phyloP scores from a whole-genome alignment of 768 basidiomycete genomes.

The Mycena vitilis region DNA sequence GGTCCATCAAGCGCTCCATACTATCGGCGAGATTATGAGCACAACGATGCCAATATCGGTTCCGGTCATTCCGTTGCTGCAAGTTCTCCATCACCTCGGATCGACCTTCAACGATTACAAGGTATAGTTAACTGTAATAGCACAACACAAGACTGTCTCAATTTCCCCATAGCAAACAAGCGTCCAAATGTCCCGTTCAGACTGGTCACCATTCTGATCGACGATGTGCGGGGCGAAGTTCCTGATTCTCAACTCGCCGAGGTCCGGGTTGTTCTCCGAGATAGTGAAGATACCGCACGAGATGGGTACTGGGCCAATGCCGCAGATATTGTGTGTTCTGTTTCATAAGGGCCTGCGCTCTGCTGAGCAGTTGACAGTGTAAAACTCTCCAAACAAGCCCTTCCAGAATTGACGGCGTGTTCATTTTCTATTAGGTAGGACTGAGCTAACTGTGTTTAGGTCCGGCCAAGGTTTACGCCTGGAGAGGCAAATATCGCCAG shows the following conservation, averaged over 20 bases:
- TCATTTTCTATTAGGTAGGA: constrained; percentile 6
- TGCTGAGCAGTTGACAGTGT: constrained; percentile 45
- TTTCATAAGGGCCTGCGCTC: background rate
- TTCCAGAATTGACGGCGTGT: constrained; percentile 75
- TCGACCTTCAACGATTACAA: constrained; percentile 5
- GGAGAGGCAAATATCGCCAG: constrained; percentile 77
- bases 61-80: constrained; percentile 26
- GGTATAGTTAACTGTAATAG: constrained; percentile 9
- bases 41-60: constrained; percentile 7
- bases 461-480: constrained; percentile 74
- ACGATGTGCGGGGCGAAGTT: constrained; percentile 66
- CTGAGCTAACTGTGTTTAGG: constrained; percentile 50
- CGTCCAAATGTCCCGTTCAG: constrained; percentile 46
- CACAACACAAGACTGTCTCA: constrained; percentile 15
- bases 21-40: constrained; percentile 51
- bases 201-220: constrained; percentile 76
- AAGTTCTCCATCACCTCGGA: constrained; percentile 7
- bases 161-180: constrained; percentile 27
- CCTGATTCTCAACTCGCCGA: constrained; percentile 73
- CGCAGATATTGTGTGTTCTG: constrained; percentile 61
- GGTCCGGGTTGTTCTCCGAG: constrained; percentile 68
- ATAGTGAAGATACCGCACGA: constrained; percentile 54
- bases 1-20: constrained; percentile 33
- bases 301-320: constrained; percentile 82
- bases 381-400: constrained; percentile 69